Percentiles rank a stretch among this genome's conserved stretches.
phyloP scores from a whole-genome alignment of 2,329 filamentous ascomycete genomes.

The Diaporthe ilicicola region DNA sequence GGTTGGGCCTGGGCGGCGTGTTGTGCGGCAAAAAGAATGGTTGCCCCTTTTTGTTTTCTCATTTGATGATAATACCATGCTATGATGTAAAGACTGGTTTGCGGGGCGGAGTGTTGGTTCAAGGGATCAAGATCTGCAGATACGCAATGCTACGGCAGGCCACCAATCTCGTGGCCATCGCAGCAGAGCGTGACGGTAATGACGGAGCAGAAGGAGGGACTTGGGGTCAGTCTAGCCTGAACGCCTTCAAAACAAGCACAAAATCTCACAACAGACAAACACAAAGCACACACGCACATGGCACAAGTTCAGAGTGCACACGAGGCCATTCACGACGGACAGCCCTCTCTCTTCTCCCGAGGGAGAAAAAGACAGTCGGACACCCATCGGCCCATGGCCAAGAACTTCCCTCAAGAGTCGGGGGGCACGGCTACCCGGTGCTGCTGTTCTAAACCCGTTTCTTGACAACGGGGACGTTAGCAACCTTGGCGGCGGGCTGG shows the following conservation, averaged over 20 bases:
- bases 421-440: not conserved
- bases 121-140: slow-evolving; percentile 3
- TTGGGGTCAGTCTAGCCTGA: not conserved
- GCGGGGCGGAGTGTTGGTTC: slow-evolving; percentile 1
- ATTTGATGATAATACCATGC: slow-evolving; percentile 30
- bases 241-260: not conserved
- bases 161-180: slow-evolving; percentile 21
- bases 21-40: slow-evolving; percentile 27
- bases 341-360: not conserved
- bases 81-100: slow-evolving; percentile 32
- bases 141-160: not conserved
- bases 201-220: slow-evolving; percentile 19
- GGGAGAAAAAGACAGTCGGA: slow-evolving; percentile 4
- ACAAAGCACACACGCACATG: not conserved
- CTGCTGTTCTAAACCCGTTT: slow-evolving; percentile 11
- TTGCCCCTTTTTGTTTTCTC: slow-evolving; percentile 27
- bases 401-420: slow-evolving; percentile 1
- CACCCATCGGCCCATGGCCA: not conserved
- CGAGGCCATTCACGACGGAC: not conserved
- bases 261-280: not conserved
- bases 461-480: slow-evolving; percentile 41
- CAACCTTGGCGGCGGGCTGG: slow-evolving; percentile 42
- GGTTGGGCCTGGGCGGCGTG: slow-evolving; percentile 29
- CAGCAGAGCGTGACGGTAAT: slow-evolving; percentile 8
- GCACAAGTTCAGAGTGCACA: not conserved